phyloP scores from a whole-genome alignment of 148 eudicot species.

The Rhododendron ferrugineum region DNA sequence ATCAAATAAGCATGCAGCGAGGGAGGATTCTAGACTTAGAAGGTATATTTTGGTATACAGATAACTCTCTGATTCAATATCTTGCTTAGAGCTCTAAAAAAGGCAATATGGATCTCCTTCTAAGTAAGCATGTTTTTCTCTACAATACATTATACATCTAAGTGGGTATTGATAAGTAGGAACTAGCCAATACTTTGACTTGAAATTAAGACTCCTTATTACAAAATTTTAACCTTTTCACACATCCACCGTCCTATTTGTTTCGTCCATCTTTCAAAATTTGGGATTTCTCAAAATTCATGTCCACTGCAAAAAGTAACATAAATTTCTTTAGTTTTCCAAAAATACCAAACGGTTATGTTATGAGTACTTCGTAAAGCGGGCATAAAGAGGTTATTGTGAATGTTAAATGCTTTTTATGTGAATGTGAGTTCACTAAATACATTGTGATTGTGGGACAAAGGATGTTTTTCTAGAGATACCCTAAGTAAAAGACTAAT shows the following conservation, averaged over 20 bases:
- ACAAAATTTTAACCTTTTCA: background rate
- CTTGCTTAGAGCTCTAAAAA: background rate
- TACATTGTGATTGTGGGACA: background rate
- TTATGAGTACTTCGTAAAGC: background rate
- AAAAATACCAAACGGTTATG: background rate
- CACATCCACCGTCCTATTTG: background rate
- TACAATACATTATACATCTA: background rate
- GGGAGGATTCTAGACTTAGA: slow-evolving; percentile 62
- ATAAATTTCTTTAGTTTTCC: background rate
- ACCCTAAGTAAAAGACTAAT: background rate
- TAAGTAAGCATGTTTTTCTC: background rate
- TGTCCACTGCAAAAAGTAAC: background rate
- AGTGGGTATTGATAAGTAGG: background rate
- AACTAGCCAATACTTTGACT: background rate
- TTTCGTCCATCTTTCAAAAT: background rate
- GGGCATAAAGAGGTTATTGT: background rate
- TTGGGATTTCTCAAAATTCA: background rate
- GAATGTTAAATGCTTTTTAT: background rate
- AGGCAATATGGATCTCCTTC: background rate
- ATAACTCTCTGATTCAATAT: background rate
- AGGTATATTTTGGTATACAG: slow-evolving; percentile 39
- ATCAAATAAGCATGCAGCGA: slow-evolving; percentile 83
- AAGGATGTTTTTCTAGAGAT: background rate
- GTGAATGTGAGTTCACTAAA: background rate
- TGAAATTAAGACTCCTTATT: background rate